phyloP scores from a whole-genome alignment of 1,139 yeast species.

The Candida glucosophila region DNA sequence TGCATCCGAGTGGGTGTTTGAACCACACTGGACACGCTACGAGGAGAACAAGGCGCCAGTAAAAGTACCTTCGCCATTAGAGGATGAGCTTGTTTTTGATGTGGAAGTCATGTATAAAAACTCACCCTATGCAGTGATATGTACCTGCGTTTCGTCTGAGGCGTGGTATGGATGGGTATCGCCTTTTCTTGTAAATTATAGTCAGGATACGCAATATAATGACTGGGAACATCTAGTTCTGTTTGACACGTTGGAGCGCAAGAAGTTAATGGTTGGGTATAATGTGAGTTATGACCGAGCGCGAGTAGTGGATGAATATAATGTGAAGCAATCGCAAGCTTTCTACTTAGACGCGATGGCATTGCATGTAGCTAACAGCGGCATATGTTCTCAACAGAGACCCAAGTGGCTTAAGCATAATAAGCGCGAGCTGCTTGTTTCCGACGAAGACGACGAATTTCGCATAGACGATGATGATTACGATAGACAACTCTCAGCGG shows the following conservation, averaged over 20 bases:
- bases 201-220: constrained; percentile 22
- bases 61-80: constrained; percentile 58
- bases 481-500: constrained; percentile 7
- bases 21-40: constrained; percentile 83
- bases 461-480: constrained; percentile 7
- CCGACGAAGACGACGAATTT: constrained; percentile 13
- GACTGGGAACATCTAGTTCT: constrained; percentile 70
- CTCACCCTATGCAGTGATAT: constrained; percentile 70
- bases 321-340: constrained; percentile 54
- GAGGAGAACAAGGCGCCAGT: constrained; percentile 43
- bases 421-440: constrained; percentile 27
- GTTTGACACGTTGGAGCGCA: constrained; percentile 38
- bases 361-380: constrained; percentile 81
- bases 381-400: constrained; percentile 89
- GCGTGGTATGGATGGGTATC: constrained; percentile 98
- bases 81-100: constrained; percentile 71
- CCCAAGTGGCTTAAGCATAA: constrained; percentile 66
- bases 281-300: constrained; percentile 90
- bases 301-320: constrained; percentile 76
- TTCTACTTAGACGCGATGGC: constrained; percentile 91
- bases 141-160: constrained; percentile 64
- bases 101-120: constrained; percentile 78
- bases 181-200: constrained; percentile 54
- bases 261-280: constrained; percentile 74
- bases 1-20: constrained; percentile 37